Evolutionary conservation across 1,139 yeast genomes (phyloP).

Genomic region (Kurtzmaniella quercitrusa): DNA sequence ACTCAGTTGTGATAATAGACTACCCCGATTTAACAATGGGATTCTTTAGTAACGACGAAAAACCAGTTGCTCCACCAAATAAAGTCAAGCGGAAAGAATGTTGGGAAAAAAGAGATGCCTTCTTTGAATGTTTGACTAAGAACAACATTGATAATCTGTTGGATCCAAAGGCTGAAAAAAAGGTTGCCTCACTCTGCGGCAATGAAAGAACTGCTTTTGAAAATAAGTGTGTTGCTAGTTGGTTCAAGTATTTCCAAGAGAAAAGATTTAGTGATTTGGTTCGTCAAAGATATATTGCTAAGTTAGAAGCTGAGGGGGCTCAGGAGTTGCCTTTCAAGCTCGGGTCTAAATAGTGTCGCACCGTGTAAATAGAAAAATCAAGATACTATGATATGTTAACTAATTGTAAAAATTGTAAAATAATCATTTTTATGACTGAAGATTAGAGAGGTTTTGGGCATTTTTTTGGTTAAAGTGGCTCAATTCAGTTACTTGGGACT

Average conservation of each 20-base stretch:
- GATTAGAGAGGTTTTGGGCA: no score
- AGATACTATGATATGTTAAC: not conserved
- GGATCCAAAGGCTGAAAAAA: constrained; percentile 31
- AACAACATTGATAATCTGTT: constrained; percentile 44
- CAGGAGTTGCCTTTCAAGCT: constrained; percentile 44
- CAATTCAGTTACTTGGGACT: no score
- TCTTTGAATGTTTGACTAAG: constrained; percentile 36
- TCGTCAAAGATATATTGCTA: constrained; percentile 38
- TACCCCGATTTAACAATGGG: constrained; percentile 25
- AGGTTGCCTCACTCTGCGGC: constrained; percentile 37
- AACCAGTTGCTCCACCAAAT: constrained; percentile 33
- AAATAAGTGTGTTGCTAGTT: constrained; percentile 40
- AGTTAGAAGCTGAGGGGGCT: constrained; percentile 46
- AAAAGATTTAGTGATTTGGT: constrained; percentile 42
- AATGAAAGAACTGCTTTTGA: constrained; percentile 30
- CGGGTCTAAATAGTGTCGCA: constrained; percentile 3
- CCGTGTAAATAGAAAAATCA: constrained; percentile 1
- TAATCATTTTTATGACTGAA: no score
- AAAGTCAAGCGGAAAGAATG: constrained; percentile 37
- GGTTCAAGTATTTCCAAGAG: constrained; percentile 47
- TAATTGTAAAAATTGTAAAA: no score
- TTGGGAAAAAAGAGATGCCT: constrained; percentile 43
- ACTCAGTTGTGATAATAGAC: no score
- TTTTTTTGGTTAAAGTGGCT: no score
- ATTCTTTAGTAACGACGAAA: constrained; percentile 28